These are phyloP conservation scores for Monsonia emarginata DNA, from an alignment of 441 rosid species.

Conservation along the genomic window DNA sequence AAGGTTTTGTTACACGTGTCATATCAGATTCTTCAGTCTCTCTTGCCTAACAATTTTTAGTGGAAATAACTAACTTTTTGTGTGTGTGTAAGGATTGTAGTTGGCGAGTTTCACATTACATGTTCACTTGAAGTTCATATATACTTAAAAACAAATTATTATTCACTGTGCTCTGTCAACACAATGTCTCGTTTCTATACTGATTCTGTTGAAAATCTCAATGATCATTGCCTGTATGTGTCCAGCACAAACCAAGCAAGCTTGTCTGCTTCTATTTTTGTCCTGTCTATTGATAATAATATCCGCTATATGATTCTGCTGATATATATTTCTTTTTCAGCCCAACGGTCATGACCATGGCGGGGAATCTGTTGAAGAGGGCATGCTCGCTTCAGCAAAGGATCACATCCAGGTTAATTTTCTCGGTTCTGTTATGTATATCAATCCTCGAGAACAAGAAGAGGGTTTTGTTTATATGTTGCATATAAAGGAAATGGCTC, in stretches of 20 bases:
- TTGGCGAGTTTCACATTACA: not conserved
- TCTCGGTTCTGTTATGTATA: conserved; percentile 9
- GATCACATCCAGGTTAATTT: conserved; percentile 78
- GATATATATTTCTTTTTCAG: conserved; percentile 25
- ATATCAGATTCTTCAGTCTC: not conserved
- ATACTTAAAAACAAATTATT: not conserved
- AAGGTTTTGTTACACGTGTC: not conserved
- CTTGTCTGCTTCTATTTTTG: not conserved
- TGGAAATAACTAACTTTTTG: not conserved
- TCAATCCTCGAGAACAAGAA: conserved; percentile 4
- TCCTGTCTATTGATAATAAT: not conserved
- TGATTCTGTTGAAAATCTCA: not conserved
- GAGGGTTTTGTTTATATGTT: not conserved
- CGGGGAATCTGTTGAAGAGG: conserved; percentile 48
- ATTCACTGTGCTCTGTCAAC: not conserved
- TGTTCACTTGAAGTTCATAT: not conserved
- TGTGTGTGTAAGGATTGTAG: not conserved
- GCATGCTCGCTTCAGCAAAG: conserved; percentile 70
- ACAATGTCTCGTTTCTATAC: not conserved
- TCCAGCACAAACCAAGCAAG: not conserved
- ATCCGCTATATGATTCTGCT: not conserved
- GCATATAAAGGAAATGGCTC: not conserved
- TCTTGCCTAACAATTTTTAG: not conserved
- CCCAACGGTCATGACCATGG: conserved; percentile 85
- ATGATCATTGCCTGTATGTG: not conserved